Percentiles rank a stretch among this genome's conserved stretches.
Conservation (phyloP, 106 monocot species). For the Dioscorea alata region DNA sequence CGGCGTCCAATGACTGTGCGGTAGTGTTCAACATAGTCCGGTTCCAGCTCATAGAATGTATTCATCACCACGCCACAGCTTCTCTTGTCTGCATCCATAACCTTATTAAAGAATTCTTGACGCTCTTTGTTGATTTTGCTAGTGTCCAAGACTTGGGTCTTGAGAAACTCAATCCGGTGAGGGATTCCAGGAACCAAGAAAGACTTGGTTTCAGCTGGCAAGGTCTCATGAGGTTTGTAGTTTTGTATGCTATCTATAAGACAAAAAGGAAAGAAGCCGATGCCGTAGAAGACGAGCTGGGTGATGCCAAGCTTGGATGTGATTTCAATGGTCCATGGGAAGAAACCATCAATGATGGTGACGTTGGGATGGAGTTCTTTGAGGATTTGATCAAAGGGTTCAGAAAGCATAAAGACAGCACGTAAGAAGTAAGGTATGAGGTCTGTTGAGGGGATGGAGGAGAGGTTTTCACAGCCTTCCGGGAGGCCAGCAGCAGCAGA, state of each 20-base stretch:
- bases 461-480: background rate
- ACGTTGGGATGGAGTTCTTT: background rate
- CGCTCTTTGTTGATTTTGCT: no score
- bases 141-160: background rate
- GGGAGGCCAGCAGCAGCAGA: background rate
- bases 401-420: background rate
- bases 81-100: background rate
- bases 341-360: background rate
- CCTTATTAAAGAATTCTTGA: background rate
- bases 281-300: slow-evolving; percentile 6
- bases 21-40: background rate
- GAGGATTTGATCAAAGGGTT: background rate
- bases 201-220: background rate
- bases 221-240: background rate
- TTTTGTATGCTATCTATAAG: background rate
- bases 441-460: background rate
- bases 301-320: slow-evolving; percentile 1
- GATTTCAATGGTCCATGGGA: background rate
- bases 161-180: background rate
- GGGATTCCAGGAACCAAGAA: background rate
- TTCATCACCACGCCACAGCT: background rate
- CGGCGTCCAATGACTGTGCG: background rate
- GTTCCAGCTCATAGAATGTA: slow-evolving; percentile 3
- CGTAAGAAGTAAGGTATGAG: no score
- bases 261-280: background rate